phyloP scores from a whole-genome alignment of 2,329 filamentous ascomycete species.

The Plectosphaerella sp. region DNA sequence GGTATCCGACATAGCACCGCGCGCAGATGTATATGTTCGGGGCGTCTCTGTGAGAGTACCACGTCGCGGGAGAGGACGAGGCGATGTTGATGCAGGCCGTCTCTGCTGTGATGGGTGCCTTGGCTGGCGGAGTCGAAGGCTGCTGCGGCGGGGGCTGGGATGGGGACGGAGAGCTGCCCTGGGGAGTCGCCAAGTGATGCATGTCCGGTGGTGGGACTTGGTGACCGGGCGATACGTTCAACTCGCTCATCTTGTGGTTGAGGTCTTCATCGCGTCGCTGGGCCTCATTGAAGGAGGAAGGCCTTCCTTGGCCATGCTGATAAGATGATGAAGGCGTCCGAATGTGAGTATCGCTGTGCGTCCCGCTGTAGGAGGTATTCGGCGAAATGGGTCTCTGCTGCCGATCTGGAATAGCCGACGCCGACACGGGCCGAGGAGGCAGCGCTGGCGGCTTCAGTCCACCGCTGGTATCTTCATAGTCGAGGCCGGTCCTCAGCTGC shows the following conservation, averaged over 20 bases:
- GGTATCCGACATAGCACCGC: constrained; percentile 30
- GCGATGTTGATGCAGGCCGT: constrained; percentile 22
- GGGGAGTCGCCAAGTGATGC: neutral
- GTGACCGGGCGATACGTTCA: too few relatives aligned
- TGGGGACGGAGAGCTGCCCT: too few relatives aligned
- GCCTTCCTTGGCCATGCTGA: too few relatives aligned
- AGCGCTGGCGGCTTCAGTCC: neutral
- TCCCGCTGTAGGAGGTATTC: too few relatives aligned
- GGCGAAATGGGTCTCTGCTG: too few relatives aligned
- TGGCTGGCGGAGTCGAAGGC: neutral
- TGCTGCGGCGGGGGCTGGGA: neutral
- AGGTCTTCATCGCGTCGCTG: too few relatives aligned
- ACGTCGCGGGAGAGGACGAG: constrained; percentile 24
- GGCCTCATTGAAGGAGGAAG: too few relatives aligned
- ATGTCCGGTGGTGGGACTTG: too few relatives aligned
- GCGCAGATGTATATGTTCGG: constrained; percentile 29
- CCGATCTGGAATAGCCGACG: neutral
- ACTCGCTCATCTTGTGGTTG: too few relatives aligned
- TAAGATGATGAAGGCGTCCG: too few relatives aligned
- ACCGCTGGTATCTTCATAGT: neutral
- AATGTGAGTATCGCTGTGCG: too few relatives aligned
- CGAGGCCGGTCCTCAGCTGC: neutral
- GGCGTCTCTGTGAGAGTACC: constrained; percentile 28
- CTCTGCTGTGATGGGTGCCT: constrained; percentile 6
- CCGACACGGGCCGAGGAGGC: neutral